These are phyloP conservation scores for Nyssa sinensis DNA, from an alignment of 148 eudicot species.

Conservation along the genomic window DNA sequence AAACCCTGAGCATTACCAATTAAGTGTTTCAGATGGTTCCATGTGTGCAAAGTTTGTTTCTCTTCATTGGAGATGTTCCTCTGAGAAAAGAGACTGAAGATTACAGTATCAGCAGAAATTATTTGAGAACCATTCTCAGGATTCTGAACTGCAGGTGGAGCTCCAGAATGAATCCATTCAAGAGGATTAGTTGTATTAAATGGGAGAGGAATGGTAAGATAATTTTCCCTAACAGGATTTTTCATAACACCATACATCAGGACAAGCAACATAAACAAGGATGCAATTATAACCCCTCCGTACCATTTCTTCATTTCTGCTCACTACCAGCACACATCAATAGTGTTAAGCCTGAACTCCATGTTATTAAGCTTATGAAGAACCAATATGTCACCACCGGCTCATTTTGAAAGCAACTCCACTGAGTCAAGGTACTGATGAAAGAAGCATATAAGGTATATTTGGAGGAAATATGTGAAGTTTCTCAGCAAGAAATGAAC, in stretches of 20 bases:
- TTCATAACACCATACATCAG: conserved; percentile 49
- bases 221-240: conserved; percentile 49
- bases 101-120: conserved; percentile 47
- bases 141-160: conserved; percentile 49
- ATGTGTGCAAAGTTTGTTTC: conserved; percentile 61
- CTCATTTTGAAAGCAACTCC: not conserved
- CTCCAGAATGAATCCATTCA: conserved; percentile 66
- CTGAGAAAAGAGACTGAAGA: conserved; percentile 47
- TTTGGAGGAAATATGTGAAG: not conserved
- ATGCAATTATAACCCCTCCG: conserved; percentile 44
- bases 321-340: conserved; percentile 21
- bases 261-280: conserved; percentile 63
- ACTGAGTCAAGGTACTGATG: not conserved
- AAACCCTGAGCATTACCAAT: conserved; percentile 59
- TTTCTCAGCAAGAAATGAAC: not conserved
- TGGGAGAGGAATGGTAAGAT: conserved; percentile 34
- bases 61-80: conserved; percentile 74
- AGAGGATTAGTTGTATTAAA: conserved; percentile 62
- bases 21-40: conserved; percentile 69
- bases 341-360: not conserved
- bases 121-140: conserved; percentile 50
- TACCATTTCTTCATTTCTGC: conserved; percentile 88
- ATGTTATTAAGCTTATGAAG: not conserved
- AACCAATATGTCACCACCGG: not conserved
- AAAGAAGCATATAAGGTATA: not conserved